These are phyloP conservation scores for Didymella pomorum DNA, from an alignment of 2,329 filamentous ascomycete genomes.

Conservation along the genomic window DNA sequence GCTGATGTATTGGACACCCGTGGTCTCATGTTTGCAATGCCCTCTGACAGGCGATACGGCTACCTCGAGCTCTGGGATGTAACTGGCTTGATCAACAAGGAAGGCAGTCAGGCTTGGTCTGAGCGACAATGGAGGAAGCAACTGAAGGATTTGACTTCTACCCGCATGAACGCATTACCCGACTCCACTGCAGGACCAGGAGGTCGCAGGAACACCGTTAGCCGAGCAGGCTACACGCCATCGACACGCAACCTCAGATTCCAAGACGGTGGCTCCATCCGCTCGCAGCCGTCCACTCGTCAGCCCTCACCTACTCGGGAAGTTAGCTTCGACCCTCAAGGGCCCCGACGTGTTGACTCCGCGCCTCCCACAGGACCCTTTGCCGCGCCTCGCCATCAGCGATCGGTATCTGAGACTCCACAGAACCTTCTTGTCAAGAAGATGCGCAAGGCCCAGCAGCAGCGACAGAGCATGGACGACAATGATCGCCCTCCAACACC, in stretches of 20 bases:
- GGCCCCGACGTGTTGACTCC: constrained; percentile 54
- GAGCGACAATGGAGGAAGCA: constrained; percentile 90
- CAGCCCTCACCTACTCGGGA: constrained; percentile 53
- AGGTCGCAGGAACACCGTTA: constrained; percentile 55
- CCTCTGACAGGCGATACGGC: constrained; percentile 83
- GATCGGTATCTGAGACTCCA: constrained; percentile 58
- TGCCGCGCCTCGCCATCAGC: constrained; percentile 53
- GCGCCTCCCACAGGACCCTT: constrained; percentile 48
- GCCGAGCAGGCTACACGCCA: constrained; percentile 51
- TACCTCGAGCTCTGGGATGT: constrained; percentile 92
- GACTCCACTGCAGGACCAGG: constrained; percentile 44
- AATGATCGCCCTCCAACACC: constrained; percentile 52
- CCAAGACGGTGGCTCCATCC: constrained; percentile 52
- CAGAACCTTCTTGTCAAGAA: constrained; percentile 53
- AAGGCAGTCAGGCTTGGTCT: constrained; percentile 78
- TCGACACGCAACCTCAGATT: constrained; percentile 51
- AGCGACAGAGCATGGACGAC: constrained; percentile 33
- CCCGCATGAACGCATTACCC: constrained; percentile 68
- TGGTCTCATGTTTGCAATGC: constrained; percentile 98
- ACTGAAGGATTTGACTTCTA: constrained; percentile 86
- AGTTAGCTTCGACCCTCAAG: constrained; percentile 35
- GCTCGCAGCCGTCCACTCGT: constrained; percentile 56
- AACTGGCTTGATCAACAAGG: constrained; percentile 76
- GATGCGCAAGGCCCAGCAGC: constrained; percentile 52
- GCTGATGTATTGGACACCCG: constrained; percentile 86